phyloP scores from a whole-genome alignment of 2,329 filamentous ascomycete species.

The Neofusicoccum ribis region DNA sequence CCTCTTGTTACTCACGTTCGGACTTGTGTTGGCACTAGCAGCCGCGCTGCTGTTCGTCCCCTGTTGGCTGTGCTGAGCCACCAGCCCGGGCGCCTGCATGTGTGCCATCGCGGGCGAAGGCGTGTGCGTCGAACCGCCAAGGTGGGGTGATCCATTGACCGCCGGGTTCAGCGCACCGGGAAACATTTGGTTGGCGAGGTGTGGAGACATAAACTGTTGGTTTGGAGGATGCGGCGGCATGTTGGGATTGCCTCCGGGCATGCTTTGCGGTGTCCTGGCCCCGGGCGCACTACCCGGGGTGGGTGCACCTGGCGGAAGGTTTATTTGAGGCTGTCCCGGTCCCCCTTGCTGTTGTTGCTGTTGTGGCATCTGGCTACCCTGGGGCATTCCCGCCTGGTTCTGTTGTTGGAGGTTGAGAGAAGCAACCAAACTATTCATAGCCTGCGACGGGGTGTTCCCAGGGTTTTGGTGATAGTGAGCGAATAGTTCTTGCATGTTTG shows the following conservation, averaged over 20 bases:
- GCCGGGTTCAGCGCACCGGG: slow-evolving; percentile 48
- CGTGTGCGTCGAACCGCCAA: slow-evolving; percentile 42
- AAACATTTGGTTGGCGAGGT: slow-evolving; percentile 46
- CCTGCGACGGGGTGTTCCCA: slow-evolving; percentile 54
- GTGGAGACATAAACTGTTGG: slow-evolving; percentile 58
- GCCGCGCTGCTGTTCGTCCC: slow-evolving; percentile 55
- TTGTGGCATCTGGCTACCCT: slow-evolving; percentile 9
- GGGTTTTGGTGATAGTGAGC: slow-evolving; percentile 56
- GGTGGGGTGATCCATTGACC: slow-evolving; percentile 53
- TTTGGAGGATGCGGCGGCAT: slow-evolving; percentile 28
- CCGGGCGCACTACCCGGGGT: slow-evolving; percentile 30
- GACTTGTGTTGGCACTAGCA: slow-evolving; percentile 63
- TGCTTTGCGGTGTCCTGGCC: slow-evolving; percentile 31
- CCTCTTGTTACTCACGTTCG: slow-evolving; percentile 60
- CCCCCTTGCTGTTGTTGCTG: slow-evolving; percentile 22
- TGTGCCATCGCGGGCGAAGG: slow-evolving; percentile 48
- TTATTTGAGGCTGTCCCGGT: slow-evolving; percentile 20
- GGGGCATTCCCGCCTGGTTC: slow-evolving; percentile 21
- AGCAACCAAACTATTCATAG: slow-evolving; percentile 55
- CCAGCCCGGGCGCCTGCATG: slow-evolving; percentile 44
- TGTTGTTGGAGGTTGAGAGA: slow-evolving; percentile 38
- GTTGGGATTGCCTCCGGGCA: slow-evolving; percentile 28
- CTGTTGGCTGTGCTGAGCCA: slow-evolving; percentile 58
- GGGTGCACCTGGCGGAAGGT: slow-evolving; percentile 27
- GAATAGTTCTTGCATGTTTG: slow-evolving; percentile 63